Percentiles rank a stretch among this genome's conserved stretches.
Evolutionary conservation across 768 basidiomycete species (phyloP).

Genomic region (Lactarius hatsudake): DNA sequence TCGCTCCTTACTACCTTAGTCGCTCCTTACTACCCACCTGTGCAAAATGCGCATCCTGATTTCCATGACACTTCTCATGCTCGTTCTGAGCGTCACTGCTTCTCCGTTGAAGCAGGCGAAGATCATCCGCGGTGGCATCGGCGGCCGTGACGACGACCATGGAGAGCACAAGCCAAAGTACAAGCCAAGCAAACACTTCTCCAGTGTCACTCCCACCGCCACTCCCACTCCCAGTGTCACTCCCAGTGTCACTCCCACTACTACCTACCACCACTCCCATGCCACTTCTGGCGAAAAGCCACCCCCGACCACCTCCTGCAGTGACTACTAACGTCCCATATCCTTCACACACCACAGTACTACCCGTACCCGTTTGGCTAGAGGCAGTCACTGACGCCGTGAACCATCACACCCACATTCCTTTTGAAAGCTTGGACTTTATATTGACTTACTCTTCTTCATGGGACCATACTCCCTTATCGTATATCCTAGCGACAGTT

Average conservation of each 20-base stretch:
- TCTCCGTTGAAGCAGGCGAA: constrained; percentile 32
- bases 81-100: constrained; percentile 13
- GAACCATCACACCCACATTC: background rate
- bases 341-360: background rate
- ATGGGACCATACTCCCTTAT: background rate
- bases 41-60: constrained; percentile 8
- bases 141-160: background rate
- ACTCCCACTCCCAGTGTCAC: too few species aligned
- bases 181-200: background rate
- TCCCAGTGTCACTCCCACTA: background rate
- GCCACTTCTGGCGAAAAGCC: too few species aligned
- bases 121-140: constrained; percentile 29
- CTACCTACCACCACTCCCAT: background rate
- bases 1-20: background rate
- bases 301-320: background rate
- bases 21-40: background rate
- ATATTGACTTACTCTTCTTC: background rate
- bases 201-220: background rate
- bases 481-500: background rate
- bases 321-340: background rate
- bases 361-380: background rate
- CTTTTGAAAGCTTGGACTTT: background rate
- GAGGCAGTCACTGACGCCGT: background rate
- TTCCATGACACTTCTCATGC: constrained; percentile 5
- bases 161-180: too few species aligned